These are phyloP conservation scores for Beauveria caledonica DNA, from an alignment of 2,329 filamentous ascomycete species.

Conservation along the genomic window DNA sequence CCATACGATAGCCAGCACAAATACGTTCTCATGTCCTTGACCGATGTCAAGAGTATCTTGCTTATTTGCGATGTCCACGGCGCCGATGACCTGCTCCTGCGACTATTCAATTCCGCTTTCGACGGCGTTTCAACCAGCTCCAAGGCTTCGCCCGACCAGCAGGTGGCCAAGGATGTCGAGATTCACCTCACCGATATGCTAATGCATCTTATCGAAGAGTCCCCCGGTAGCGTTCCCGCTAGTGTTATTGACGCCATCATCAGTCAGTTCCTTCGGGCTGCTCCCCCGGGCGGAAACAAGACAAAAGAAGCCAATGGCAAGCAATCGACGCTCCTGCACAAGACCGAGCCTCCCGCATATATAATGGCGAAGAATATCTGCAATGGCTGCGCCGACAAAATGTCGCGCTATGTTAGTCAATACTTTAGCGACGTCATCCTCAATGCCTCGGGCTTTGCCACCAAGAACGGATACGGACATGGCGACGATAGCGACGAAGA, in stretches of 20 bases:
- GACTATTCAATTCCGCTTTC: constrained; percentile 83
- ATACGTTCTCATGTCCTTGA: constrained; percentile 80
- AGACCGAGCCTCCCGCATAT: constrained; percentile 86
- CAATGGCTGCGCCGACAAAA: constrained; percentile 81
- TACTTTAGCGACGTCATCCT: constrained; percentile 97
- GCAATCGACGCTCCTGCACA: constrained; percentile 76
- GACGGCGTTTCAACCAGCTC: constrained; percentile 78
- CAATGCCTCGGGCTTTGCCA: constrained; percentile 61
- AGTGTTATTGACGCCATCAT: constrained; percentile 88
- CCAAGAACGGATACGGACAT: constrained; percentile 50
- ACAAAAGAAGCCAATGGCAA: constrained; percentile 60
- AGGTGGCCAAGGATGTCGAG: constrained; percentile 86
- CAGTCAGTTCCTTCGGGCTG: constrained; percentile 87
- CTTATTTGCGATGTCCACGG: constrained; percentile 82
- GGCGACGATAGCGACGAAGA: constrained; percentile 59
- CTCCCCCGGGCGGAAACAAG: constrained; percentile 57
- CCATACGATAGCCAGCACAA: constrained; percentile 91
- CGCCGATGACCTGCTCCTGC: constrained; percentile 67
- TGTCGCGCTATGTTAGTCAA: constrained; percentile 88
- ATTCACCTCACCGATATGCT: constrained; percentile 85
- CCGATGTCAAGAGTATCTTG: constrained; percentile 90
- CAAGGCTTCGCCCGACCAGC: constrained; percentile 67
- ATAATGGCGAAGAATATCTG: constrained; percentile 95
- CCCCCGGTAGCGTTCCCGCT: constrained; percentile 59
- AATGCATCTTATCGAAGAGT: constrained; percentile 80